Percentiles rank a stretch among this genome's conserved stretches.
phyloP scores from a whole-genome alignment of 1,139 yeast species.

The Taiozyma sp. region DNA sequence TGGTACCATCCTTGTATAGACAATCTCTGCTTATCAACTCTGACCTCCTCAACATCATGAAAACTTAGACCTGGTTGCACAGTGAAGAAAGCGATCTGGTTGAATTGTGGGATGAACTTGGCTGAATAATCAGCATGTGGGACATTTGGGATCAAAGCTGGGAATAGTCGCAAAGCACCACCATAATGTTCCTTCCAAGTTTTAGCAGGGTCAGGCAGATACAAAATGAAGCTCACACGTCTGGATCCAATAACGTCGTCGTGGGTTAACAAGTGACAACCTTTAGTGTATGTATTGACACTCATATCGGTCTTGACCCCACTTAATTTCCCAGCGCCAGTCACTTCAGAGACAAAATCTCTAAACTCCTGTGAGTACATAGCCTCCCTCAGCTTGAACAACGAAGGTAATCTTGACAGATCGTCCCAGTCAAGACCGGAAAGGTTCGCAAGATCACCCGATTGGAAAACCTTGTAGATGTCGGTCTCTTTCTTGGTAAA shows the following conservation, averaged over 20 bases:
- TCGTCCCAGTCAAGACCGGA: conserved; percentile 82
- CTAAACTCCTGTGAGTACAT: conserved; percentile 84
- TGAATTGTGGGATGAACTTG: conserved; percentile 85
- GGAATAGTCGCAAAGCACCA: conserved; percentile 85
- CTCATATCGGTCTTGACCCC: conserved; percentile 91
- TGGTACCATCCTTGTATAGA: conserved; percentile 99
- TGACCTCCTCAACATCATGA: conserved; percentile 97
- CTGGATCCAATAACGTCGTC: conserved; percentile 98
- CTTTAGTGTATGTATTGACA: conserved; percentile 84
- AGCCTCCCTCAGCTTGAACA: conserved; percentile 77
- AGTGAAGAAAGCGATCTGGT: conserved; percentile 91
- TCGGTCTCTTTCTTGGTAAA: conserved; percentile 96
- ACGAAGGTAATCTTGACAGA: conserved; percentile 63
- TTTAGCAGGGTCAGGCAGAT: conserved; percentile 88
- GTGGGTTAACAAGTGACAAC: conserved; percentile 91
- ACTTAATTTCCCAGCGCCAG: conserved; percentile 86
- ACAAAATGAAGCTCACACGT: conserved; percentile 86
- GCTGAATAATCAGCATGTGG: conserved; percentile 74
- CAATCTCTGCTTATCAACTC: conserved; percentile 81
- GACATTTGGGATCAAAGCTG: conserved; percentile 83
- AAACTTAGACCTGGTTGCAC: conserved; percentile 96
- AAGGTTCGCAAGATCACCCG: conserved; percentile 92
- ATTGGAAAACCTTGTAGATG: conserved; percentile 89
- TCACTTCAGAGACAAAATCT: conserved; percentile 71
- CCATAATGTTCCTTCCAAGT: conserved; percentile 88